Evolutionary conservation across 2,329 filamentous ascomycete genomes (phyloP).

Genomic region (Drechslerella dactyloides): DNA sequence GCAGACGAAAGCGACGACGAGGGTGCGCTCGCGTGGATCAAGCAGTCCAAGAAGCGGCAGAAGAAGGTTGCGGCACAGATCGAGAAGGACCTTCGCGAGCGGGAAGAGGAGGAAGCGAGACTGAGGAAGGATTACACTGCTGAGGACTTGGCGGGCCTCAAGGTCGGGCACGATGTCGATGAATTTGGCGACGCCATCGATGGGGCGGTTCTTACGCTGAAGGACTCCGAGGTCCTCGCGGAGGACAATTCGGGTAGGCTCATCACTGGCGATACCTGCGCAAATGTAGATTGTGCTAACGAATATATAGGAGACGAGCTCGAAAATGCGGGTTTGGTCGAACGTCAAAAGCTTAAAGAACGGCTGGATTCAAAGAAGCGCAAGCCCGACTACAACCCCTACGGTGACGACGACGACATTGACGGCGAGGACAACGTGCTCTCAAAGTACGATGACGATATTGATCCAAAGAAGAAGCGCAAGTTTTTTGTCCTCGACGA

Average conservation of each 20-base stretch:
- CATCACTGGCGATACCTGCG: neutral
- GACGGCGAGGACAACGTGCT: slow-evolving; percentile 72
- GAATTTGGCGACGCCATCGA: slow-evolving; percentile 77
- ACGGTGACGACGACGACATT: slow-evolving; percentile 68
- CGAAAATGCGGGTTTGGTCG: slow-evolving; percentile 75
- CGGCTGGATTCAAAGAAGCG: slow-evolving; percentile 87
- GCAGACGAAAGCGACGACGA: slow-evolving; percentile 71
- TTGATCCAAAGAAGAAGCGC: slow-evolving; percentile 78
- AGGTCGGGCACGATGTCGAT: slow-evolving; percentile 84
- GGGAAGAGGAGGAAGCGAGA: slow-evolving; percentile 76
- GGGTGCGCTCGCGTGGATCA: slow-evolving; percentile 82
- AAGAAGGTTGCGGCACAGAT: slow-evolving; percentile 82
- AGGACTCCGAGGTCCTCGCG: slow-evolving; percentile 81
- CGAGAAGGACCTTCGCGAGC: slow-evolving; percentile 67
- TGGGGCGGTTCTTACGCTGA: slow-evolving; percentile 92
- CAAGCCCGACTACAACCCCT: slow-evolving; percentile 84
- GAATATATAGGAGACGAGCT: slow-evolving; percentile 80
- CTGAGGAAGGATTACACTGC: slow-evolving; percentile 73
- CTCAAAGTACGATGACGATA: slow-evolving; percentile 94
- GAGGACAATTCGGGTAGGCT: slow-evolving; percentile 69
- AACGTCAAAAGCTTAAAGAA: slow-evolving; percentile 75
- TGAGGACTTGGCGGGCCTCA: slow-evolving; percentile 85
- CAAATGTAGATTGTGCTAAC: slow-evolving; percentile 56
- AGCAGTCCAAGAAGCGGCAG: slow-evolving; percentile 88
- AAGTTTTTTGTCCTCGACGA: slow-evolving; percentile 88